Evolutionary conservation across 495 filamentous ascomycete genomes (phyloP).

Genomic region (Neurospora sp.): DNA sequence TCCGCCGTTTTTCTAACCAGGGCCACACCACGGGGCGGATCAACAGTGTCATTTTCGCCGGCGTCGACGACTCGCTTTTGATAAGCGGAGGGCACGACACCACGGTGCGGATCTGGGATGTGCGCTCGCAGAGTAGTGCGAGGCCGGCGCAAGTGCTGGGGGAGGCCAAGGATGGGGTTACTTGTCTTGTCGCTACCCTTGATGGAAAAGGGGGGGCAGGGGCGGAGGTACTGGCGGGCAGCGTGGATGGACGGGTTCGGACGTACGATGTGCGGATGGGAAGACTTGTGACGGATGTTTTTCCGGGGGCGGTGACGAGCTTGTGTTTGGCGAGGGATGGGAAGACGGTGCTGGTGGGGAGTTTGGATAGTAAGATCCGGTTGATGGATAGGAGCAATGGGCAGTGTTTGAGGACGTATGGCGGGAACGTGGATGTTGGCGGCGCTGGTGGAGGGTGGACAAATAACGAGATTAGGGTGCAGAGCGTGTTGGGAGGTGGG

Average conservation of each 20-base stretch:
- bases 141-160: conserved; percentile 70
- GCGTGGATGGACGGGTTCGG: conserved; percentile 78
- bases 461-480: conserved; percentile 61
- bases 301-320: conserved; percentile 59
- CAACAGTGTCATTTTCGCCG: conserved; percentile 69
- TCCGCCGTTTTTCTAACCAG: conserved; percentile 55
- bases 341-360: conserved; percentile 62
- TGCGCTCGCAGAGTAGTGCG: conserved; percentile 37
- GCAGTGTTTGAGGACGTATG: conserved; percentile 62
- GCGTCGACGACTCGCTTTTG: conserved; percentile 57
- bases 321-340: conserved; percentile 60
- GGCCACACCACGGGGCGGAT: conserved; percentile 59
- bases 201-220: conserved; percentile 12
- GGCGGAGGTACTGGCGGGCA: conserved; percentile 55
- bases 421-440: not conserved
- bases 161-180: conserved; percentile 73
- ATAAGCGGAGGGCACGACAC: conserved; percentile 72
- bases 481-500: conserved; percentile 59
- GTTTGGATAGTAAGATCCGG: conserved; percentile 65
- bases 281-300: conserved; percentile 58
- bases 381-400: conserved; percentile 75
- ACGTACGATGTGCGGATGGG: conserved; percentile 87
- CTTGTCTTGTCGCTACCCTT: conserved; percentile 39
- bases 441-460: conserved; percentile 39
- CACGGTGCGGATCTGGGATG: conserved; percentile 82